Evolutionary conservation across 768 basidiomycete species (phyloP).

Genomic region (Sporobolomyces pararoseus): DNA sequence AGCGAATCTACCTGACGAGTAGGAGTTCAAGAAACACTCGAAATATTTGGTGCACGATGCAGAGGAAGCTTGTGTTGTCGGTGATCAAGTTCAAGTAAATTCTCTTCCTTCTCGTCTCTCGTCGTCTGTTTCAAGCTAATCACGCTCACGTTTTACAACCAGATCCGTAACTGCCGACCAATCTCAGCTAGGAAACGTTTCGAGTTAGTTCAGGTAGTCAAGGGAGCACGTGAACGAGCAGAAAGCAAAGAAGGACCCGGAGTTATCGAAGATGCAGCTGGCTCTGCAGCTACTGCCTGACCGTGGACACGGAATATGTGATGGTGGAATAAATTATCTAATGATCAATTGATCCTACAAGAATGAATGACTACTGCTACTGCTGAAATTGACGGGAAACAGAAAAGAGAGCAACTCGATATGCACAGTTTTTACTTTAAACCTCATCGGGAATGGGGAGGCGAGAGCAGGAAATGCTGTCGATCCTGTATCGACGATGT

Average conservation of each 20-base stretch:
- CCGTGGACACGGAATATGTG: too few relatives aligned
- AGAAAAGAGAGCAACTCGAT: too few relatives aligned
- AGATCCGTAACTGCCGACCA: slow-evolving; percentile 41
- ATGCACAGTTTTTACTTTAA: too few relatives aligned
- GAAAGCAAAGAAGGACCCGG: slow-evolving; percentile 11
- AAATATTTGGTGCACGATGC: slow-evolving; percentile 42
- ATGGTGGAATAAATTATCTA: too few relatives aligned
- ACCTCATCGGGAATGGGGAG: too few relatives aligned
- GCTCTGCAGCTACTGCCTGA: neutral
- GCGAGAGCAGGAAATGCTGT: neutral
- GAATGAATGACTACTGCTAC: too few relatives aligned
- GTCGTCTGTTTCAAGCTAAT: neutral
- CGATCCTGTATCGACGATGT: neutral
- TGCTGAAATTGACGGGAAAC: neutral
- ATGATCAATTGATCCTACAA: too few relatives aligned
- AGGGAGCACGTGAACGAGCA: slow-evolving; percentile 20
- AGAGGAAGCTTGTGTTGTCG: slow-evolving; percentile 18
- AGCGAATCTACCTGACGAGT: neutral
- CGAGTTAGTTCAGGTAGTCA: slow-evolving; percentile 36
- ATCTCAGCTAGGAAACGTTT: slow-evolving; percentile 40
- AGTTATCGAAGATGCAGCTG: neutral
- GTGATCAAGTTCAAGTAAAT: slow-evolving; percentile 32
- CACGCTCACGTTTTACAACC: neutral
- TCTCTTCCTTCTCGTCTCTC: neutral
- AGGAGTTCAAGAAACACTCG: slow-evolving; percentile 37